Evolutionary conservation across 257 asterid genomes (phyloP), one percentile per base, ranked within the genome.

Genomic region (Ligustrum vulgare): DNA sequence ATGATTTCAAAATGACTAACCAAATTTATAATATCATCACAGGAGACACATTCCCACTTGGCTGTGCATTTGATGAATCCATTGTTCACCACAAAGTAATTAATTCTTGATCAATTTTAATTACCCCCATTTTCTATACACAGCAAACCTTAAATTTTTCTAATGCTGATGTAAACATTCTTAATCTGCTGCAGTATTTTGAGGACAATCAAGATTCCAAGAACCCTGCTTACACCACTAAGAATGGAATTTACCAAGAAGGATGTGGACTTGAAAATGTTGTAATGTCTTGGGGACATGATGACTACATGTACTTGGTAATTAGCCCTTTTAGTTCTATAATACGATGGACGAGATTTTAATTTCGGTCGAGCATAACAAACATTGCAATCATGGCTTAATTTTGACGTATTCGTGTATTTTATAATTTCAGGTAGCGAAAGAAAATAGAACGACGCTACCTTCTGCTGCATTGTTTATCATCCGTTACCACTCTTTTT

Each of bases 391-490:
- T 9, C 10, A 5, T 41, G 3, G 9, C 49, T 41, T 41, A 49
- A 49, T 49, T 49, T 49, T 49, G n/a, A 13, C 5, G 23, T 4
- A 18, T 35, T 6, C 22, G 0, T n/a, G 31, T 60, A 5, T 72
- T 20, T 20, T 9, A 0, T 60, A 35, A 25, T 67, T 47, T 18
- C 56, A 86, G 90, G 88, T 84, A 71, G 86, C 90, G 4, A 88
- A 84, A 82, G 83, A 84, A 69, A 88, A 88, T 65, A 77, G 82
- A n/a, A 79, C 89, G 0, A 88, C 89, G 9, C 75, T 86, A 22
- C 93, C 93, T 54, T 76, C 90, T 10, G 86, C 90, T 47, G 90
- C 88, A 60, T 76, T 88, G 74, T 88, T 88, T 83, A 84, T 86
- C 58, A 70, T 88, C 73, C 87, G 93, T 15, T 88, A 80, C 81